These are phyloP conservation scores for Hordeum marinum DNA, from an alignment of 176 grass and related monocot genomes.

Conservation along the genomic window DNA sequence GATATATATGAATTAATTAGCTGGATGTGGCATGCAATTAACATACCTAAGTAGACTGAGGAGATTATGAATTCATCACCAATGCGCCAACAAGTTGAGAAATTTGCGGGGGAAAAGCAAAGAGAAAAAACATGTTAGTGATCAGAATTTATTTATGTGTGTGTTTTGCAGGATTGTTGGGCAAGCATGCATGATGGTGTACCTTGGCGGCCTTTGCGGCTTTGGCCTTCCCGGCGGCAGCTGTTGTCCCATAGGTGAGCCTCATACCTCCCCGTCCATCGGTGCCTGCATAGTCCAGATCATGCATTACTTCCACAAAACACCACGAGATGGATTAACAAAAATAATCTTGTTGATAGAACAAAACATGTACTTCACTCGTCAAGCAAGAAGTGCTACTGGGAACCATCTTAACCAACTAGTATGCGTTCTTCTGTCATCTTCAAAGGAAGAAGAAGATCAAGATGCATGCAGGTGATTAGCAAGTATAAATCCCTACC, in stretches of 20 bases:
- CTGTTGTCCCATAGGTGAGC: constrained; percentile 99
- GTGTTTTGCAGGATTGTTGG: constrained; percentile 16
- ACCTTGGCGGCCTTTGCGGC: constrained; percentile 98
- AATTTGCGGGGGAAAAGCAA: neutral
- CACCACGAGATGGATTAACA: neutral
- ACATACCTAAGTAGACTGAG: constrained; percentile 82
- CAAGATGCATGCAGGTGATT: neutral
- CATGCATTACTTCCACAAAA: neutral
- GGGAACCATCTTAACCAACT: neutral
- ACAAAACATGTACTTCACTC: too few relatives aligned
- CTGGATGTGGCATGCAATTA: neutral
- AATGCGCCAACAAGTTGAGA: neutral
- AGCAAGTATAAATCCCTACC: constrained; percentile 20
- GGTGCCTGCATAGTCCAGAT: constrained; percentile 36
- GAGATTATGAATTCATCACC: neutral
- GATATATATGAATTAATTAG: too few relatives aligned
- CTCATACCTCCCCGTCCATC: constrained; percentile 96
- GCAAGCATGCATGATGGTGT: constrained; percentile 6
- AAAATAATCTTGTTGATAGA: too few relatives aligned
- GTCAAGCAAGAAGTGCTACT: too few relatives aligned
- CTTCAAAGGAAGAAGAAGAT: neutral
- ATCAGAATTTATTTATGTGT: neutral
- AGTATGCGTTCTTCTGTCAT: neutral
- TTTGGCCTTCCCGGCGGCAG: constrained; percentile 94
- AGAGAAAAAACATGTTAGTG: neutral